Evolutionary conservation across 768 basidiomycete species (phyloP), one percentile per base, ranked within the genome.

Genomic region (Leccinum aurantiacum): DNA sequence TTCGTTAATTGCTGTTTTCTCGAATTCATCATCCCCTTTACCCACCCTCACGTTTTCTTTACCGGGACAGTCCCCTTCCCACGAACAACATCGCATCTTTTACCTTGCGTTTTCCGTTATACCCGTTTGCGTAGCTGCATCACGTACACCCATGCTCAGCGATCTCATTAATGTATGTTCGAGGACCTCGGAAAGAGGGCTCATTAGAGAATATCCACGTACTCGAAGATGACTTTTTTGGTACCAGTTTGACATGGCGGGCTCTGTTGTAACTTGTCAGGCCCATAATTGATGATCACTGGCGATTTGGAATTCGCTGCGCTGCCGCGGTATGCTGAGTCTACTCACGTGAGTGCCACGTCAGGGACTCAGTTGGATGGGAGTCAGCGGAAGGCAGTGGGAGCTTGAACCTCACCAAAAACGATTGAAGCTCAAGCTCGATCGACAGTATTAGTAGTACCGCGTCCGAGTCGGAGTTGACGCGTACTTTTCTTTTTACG

Each of bases 81-180:
- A 35, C 60, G 24, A 48, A 52, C 63, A 67, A 67, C 67, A 62
- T 66, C 58, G 44, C 47, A 25, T 59, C 47, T 46, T 38, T 41
- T 48, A 58, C 14, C 55, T 51, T 57, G 47, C 52, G 53, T 51
- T 69, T 58, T 68, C 47, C 31, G 50, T 27, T 27, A 75, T 75
- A 73, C 73, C 71, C 71, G 58, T 59, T 65, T 27, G 59, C 71
- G 63, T 73, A 71, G 61, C 63, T 60, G 62, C 67, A 69, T 59
- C 57, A 68, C 69, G 53, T 71, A 66, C 67, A 60, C 54, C 54
- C 63, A 60, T 71, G 70, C 62, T 70, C 57, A 62, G 64, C 54
- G 59, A 70, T 70, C 67, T 69, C 63, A 68, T 59, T 75, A 70
- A 75, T 75, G 60, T 74, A 73, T 62, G 58, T 62, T 59, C 66